Percentiles rank a stretch among this genome's conserved stretches.
Evolutionary conservation across 2,329 filamentous ascomycete species (phyloP).

Genomic region (Camptophora hylomeconis): DNA sequence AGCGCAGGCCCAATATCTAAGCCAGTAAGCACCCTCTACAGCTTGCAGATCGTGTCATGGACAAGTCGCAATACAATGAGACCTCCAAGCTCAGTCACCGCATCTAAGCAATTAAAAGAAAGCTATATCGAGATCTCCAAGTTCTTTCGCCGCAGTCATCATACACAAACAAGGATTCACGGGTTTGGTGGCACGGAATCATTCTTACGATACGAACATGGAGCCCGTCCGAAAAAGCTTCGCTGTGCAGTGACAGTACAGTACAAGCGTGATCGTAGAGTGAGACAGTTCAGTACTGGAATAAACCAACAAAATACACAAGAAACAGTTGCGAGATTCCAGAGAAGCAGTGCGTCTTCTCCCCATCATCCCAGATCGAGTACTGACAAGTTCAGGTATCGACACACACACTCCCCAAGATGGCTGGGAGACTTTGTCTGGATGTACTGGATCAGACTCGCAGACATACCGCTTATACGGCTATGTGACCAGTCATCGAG

Average conservation of each 20-base stretch:
- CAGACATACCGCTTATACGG: constrained; percentile 6
- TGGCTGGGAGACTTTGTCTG: constrained; percentile 2
- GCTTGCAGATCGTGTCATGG: too few relatives aligned
- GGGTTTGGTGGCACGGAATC: not conserved
- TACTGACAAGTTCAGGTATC: not conserved
- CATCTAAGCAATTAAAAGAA: constrained; percentile 18
- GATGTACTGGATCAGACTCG: not conserved
- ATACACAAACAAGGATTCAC: not conserved
- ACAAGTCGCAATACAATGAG: too few relatives aligned
- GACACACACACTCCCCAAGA: not conserved
- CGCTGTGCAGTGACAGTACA: not conserved
- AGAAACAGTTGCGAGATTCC: too few relatives aligned
- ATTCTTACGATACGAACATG: not conserved
- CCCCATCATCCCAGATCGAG: too few relatives aligned
- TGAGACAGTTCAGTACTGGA: not conserved
- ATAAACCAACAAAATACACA: not conserved
- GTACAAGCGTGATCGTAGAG: not conserved
- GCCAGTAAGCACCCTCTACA: too few relatives aligned
- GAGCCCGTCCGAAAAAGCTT: not conserved
- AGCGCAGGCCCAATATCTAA: too few relatives aligned
- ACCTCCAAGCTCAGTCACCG: too few relatives aligned
- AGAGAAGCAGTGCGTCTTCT: too few relatives aligned
- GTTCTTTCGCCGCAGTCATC: constrained; percentile 15
- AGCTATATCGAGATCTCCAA: constrained; percentile 28
- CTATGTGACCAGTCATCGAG: constrained; percentile 14